These are phyloP conservation scores for Talaromyces sp. DNA, from an alignment of 2,329 filamentous ascomycete genomes.

Conservation along the genomic window DNA sequence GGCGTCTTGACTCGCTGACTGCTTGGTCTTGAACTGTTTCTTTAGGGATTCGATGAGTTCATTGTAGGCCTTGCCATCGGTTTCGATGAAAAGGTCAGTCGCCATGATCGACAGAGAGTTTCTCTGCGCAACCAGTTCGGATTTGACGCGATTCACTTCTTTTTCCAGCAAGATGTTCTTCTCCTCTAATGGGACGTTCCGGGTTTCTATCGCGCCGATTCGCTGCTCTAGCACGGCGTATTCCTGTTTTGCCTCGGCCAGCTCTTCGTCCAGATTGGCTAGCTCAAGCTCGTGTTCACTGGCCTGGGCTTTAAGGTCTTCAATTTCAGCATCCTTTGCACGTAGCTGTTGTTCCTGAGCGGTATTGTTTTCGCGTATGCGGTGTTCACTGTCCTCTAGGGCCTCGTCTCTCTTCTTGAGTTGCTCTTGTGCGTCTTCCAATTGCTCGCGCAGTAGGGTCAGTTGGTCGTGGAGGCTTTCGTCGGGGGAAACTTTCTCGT, in stretches of 20 bases:
- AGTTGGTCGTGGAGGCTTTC: constrained; percentile 28
- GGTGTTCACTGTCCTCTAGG: constrained; percentile 29
- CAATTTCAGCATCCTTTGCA: constrained; percentile 34
- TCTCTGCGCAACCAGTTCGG: constrained; percentile 32
- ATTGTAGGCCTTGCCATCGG: constrained; percentile 30
- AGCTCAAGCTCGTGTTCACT: constrained; percentile 31
- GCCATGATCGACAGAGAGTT: constrained; percentile 35
- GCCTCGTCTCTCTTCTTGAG: constrained; percentile 30
- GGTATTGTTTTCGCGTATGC: constrained; percentile 28
- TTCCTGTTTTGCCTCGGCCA: constrained; percentile 29
- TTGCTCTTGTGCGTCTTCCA: constrained; percentile 29
- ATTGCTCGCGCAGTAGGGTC: constrained; percentile 27
- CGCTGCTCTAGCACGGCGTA: constrained; percentile 30
- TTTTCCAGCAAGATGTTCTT: constrained; percentile 33
- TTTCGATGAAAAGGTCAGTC: constrained; percentile 28
- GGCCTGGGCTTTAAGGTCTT: constrained; percentile 30
- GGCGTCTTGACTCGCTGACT: constrained; percentile 15
- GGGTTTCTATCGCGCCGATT: constrained; percentile 29
- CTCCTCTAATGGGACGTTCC: constrained; percentile 33
- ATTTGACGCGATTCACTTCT: constrained; percentile 30
- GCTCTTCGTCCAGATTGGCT: constrained; percentile 30
- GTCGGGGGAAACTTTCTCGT: constrained; percentile 19
- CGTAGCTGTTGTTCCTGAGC: constrained; percentile 30
- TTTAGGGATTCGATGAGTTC: constrained; percentile 38
- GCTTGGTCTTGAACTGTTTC: constrained; percentile 23